Evolutionary conservation across 2,329 filamentous ascomycete genomes (phyloP).

Genomic region (Aureobasidium sp.): DNA sequence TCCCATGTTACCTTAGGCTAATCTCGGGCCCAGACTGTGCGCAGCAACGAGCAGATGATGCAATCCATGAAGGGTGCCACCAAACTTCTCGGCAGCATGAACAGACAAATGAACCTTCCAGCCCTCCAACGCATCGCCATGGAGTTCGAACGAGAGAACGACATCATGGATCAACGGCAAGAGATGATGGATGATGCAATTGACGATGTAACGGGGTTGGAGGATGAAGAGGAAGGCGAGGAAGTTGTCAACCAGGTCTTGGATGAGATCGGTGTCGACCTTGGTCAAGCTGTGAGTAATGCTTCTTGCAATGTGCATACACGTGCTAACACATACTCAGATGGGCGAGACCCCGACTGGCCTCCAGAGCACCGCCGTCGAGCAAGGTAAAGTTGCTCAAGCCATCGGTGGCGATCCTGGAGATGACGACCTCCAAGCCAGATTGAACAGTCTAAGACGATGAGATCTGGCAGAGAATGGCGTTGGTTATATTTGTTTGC

Average conservation of each 20-base stretch:
- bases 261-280: conserved; percentile 92
- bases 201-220: conserved; percentile 87
- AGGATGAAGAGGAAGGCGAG: conserved; percentile 89
- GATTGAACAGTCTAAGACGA: conserved; percentile 67
- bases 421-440: conserved; percentile 88
- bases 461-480: conserved; percentile 11
- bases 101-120: conserved; percentile 93
- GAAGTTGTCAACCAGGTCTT: conserved; percentile 95
- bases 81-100: conserved; percentile 89
- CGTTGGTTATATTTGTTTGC: conserved; percentile 1
- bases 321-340: conserved; percentile 37
- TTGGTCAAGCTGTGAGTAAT: conserved; percentile 71
- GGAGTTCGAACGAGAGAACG: conserved; percentile 98
- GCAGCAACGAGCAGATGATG: conserved; percentile 99
- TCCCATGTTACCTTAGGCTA: not conserved
- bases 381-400: conserved; percentile 75
- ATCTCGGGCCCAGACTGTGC: conserved; percentile 60
- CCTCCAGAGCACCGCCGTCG: conserved; percentile 61
- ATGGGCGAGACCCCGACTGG: conserved; percentile 86
- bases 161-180: conserved; percentile 97
- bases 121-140: conserved; percentile 93
- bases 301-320: not conserved
- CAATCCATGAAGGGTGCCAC: conserved; percentile 99
- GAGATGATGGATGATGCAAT: conserved; percentile 99
- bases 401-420: conserved; percentile 64